Evolutionary conservation across 2,329 filamentous ascomycete genomes (phyloP), one percentile per base, ranked within the genome.

Genomic region (Arthrinium phaeospermum): DNA sequence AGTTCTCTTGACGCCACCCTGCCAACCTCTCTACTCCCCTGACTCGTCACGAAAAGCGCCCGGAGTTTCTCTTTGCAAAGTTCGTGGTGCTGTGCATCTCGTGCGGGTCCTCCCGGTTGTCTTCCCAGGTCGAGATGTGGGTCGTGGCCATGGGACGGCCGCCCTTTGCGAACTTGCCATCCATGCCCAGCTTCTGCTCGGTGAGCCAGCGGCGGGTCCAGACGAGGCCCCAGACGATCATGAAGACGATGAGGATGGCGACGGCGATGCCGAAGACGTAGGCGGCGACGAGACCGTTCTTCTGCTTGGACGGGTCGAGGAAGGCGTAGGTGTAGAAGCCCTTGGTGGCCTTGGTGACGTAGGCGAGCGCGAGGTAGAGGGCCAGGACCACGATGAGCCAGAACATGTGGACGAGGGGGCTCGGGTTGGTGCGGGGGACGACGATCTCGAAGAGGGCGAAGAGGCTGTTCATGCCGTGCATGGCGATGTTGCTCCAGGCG

Each of bases 271-370:
- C 85, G 72, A 91, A 85, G 72, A 87, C 87, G 77, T 91, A 91
- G 22, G 84, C 92, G 0, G 90, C 89, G 4, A 95, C 90, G 8
- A 85, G 82, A 0, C 86, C 87, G 41, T 87, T 86, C 69, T 87
- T 86, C 69, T 88, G 81, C 24, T 80, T 78, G 22, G 69, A 71
- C 1, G 90, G 86, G 79, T 97, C 87, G n/a, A 97, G 87, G 82
- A 97, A 97, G 72, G 78, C 80, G 83, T 97, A 97, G 0, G 92
- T 88, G 81, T 95, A 97, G 80, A 92, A 94, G 3, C 89, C 89
- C 80, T 94, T 86, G 0, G 91, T 91, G 5, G 89, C 89, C 73
- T 89, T 82, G 0, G 93, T 95, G 30, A 96, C 76, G 81, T 94
- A 97, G 0, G 93, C 94, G 22, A 97, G 83, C 0, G 85, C 89